Evolutionary conservation across 352 stramenopile genomes (phyloP).

Genomic region (Blastocystis sp.): DNA sequence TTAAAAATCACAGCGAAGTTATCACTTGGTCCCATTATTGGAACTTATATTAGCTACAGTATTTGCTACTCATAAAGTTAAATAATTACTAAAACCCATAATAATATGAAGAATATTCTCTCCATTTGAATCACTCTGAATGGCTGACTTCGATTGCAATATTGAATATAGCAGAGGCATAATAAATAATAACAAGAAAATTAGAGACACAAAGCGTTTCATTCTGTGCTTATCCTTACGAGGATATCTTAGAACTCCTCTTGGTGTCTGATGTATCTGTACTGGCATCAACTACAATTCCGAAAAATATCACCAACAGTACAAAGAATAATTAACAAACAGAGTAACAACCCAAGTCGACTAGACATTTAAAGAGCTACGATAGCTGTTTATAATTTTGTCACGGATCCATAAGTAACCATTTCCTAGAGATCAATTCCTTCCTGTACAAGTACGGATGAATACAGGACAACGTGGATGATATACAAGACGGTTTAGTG

Average conservation of each 20-base stretch:
- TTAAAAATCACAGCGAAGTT: no score
- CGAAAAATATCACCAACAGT: not conserved
- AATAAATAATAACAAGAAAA: not conserved
- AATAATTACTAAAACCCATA: not conserved
- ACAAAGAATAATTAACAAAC: not conserved
- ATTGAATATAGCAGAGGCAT: not conserved
- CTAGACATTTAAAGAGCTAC: not conserved
- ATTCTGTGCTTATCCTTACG: not conserved
- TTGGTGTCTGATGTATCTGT: not conserved
- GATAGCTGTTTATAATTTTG: not conserved
- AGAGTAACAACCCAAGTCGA: not conserved
- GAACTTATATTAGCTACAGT: not conserved
- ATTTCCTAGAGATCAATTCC: not conserved
- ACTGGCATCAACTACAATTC: not conserved
- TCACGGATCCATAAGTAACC: not conserved
- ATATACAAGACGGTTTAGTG: slow-evolving; percentile 28
- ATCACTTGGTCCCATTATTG: not conserved
- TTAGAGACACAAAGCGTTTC: not conserved
- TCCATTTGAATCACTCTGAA: not conserved
- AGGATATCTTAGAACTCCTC: not conserved
- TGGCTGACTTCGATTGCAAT: no score
- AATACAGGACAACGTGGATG: not conserved
- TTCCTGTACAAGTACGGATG: not conserved
- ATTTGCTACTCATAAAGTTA: not conserved
- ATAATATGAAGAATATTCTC: slow-evolving; percentile 24